These are phyloP conservation scores for Penicillium pancosmium DNA, from an alignment of 495 filamentous ascomycete genomes.

Conservation along the genomic window DNA sequence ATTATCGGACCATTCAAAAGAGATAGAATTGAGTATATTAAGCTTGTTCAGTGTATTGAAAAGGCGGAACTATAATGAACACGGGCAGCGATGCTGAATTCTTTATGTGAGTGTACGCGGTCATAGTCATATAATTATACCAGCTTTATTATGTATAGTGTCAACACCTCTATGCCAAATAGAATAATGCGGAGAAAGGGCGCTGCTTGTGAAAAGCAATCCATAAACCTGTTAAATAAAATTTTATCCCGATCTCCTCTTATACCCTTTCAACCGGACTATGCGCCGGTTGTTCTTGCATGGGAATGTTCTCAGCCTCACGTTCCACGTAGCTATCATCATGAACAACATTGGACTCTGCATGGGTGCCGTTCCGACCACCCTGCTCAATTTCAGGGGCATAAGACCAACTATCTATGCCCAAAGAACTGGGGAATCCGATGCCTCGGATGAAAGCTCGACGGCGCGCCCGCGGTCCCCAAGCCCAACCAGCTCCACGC, in stretches of 20 bases:
- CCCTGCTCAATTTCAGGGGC: not conserved
- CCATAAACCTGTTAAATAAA: not conserved
- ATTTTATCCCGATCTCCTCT: not conserved
- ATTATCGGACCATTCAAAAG: too few relatives aligned
- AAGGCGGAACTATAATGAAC: too few relatives aligned
- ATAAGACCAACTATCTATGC: slow-evolving; percentile 38
- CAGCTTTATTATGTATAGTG: too few relatives aligned
- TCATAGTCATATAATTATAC: too few relatives aligned
- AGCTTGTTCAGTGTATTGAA: too few relatives aligned
- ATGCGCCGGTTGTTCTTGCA: slow-evolving; percentile 1
- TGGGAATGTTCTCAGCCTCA: slow-evolving; percentile 20
- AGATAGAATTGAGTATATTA: too few relatives aligned
- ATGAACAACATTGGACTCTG: not conserved
- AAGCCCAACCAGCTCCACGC: slow-evolving; percentile 58
- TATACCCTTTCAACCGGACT: slow-evolving; percentile 7
- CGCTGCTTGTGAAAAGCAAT: too few relatives aligned
- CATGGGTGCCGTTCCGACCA: not conserved
- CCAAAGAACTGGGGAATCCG: slow-evolving; percentile 54
- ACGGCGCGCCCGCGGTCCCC: slow-evolving; percentile 44
- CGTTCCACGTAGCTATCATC: not conserved
- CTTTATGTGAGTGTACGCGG: too few relatives aligned
- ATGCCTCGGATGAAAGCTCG: slow-evolving; percentile 63
- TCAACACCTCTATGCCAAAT: too few relatives aligned
- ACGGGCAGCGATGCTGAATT: too few relatives aligned
- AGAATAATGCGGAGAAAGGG: too few relatives aligned